Evolutionary conservation across 495 filamentous ascomycete species (phyloP), one percentile per base, ranked within the genome.

Genomic region (Filosporella fistucella): DNA sequence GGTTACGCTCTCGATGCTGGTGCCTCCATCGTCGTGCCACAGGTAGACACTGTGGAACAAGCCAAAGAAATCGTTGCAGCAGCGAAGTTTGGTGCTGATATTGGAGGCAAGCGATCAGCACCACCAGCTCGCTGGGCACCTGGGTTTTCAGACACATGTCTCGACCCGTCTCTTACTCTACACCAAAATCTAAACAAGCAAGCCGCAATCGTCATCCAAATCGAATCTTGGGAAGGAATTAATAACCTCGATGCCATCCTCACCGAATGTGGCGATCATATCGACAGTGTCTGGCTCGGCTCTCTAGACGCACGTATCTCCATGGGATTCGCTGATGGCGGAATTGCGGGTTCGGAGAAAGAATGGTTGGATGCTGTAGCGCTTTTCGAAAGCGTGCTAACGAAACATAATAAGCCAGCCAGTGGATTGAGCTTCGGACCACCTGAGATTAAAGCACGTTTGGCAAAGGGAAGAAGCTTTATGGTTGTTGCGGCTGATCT

Each of bases 201-300:
- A 54, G 70, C 70, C 8, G 68, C 69, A 21, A 52, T 74, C 47
- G 64, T 67, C 51, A 68, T 72, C 47, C 67, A 72, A 52, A 72
- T 81, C 56, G 69, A 80, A 52, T 59, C 73, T 23, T 61, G 77
- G 41, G 73, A 72, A 52, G 65, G 63, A 45, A 74, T 81, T 52
- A 56, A 64, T 42, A 77, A 82, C 61, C 64, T 83, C 22, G 66
- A 72, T 45, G 65, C 64, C 30, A 75, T 80, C 45, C 63, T 78
- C 56, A 70, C 67, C 21, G 66, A 55, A 28, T 56, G 60, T 17
- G 49, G 49, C 6, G 63, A 69, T 18, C 60, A 67, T 17, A 71
- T 72, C 32, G 70, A 72, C 47, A 50, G 62, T 34, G 64, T 68
- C 4, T 74, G 69, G 69, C 59, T 72, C 4, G 69, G 69, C n/a